A percentile compares a stretch with the other conserved stretches of the same genome.
phyloP scores from a whole-genome alignment of 495 filamentous ascomycete genomes.

The Chlorociboria aeruginascens region DNA sequence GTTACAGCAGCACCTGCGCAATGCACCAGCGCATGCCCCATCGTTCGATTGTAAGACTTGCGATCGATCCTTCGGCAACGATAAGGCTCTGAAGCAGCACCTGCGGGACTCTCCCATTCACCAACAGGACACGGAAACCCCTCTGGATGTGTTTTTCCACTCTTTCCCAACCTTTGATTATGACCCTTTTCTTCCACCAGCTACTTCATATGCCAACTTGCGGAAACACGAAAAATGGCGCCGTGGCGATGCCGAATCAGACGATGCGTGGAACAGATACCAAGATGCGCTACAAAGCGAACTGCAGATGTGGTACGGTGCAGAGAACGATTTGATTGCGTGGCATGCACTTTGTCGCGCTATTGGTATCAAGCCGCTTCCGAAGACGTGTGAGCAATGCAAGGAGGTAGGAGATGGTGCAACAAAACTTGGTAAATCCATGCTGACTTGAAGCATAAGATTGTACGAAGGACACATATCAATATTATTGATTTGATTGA shows the following conservation, averaged over 20 bases:
- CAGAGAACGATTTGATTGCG: slow-evolving; percentile 14
- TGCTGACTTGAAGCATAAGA: slow-evolving; percentile 10
- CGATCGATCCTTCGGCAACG: slow-evolving; percentile 8
- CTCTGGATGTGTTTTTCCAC: slow-evolving; percentile 12
- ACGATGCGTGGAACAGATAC: slow-evolving; percentile 16
- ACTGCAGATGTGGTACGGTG: slow-evolving; percentile 16
- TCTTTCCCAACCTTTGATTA: slow-evolving; percentile 18
- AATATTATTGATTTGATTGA: slow-evolving; percentile 18
- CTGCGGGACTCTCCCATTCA: slow-evolving; percentile 12
- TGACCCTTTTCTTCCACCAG: slow-evolving; percentile 20
- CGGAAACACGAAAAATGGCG: slow-evolving; percentile 15
- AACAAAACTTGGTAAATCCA: slow-evolving; percentile 3
- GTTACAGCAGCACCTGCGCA: slow-evolving; percentile 4
- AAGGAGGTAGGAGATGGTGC: slow-evolving; percentile 11
- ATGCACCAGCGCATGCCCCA: slow-evolving; percentile 7
- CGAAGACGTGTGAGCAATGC: slow-evolving; percentile 12
- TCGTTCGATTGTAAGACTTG: slow-evolving; percentile 11
- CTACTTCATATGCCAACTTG: slow-evolving; percentile 19
- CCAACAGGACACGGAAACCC: slow-evolving; percentile 5
- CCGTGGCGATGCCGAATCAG: slow-evolving; percentile 6
- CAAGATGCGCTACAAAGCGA: slow-evolving; percentile 14
- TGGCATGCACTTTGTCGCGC: slow-evolving; percentile 16
- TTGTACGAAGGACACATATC: slow-evolving; percentile 13
- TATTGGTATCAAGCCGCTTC: slow-evolving; percentile 13
- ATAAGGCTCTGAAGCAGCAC: slow-evolving; percentile 12